Evolutionary conservation across 345 rosid genomes (phyloP).

Genomic region (sweet orange (Citrus sinensis)): DVS_A1.0 CM039162.1:7559501-7560000

Average conservation of each 20-base stretch:
- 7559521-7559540: background rate
- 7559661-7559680: background rate
- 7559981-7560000: too few species aligned
- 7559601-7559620: background rate
- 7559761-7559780: background rate
- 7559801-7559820: too few species aligned
- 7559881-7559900: too few species aligned
- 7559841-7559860: too few species aligned
- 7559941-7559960: too few species aligned
- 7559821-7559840: too few species aligned
- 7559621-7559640: background rate
- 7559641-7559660: background rate
- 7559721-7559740: too few species aligned
- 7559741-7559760: too few species aligned
- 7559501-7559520: background rate
- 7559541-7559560: background rate
- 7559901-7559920: too few species aligned
- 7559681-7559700: background rate
- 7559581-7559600: background rate
- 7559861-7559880: too few species aligned
- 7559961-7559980: too few species aligned
- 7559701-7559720: background rate
- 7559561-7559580: background rate
- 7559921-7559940: too few species aligned
- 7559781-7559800: background rate